A percentile compares a stretch with the other conserved stretches of the same genome.
Conservation (phyloP, 225 moss, liverwort and hornwort genomes). For the Pleurozium schreberi region DNA sequence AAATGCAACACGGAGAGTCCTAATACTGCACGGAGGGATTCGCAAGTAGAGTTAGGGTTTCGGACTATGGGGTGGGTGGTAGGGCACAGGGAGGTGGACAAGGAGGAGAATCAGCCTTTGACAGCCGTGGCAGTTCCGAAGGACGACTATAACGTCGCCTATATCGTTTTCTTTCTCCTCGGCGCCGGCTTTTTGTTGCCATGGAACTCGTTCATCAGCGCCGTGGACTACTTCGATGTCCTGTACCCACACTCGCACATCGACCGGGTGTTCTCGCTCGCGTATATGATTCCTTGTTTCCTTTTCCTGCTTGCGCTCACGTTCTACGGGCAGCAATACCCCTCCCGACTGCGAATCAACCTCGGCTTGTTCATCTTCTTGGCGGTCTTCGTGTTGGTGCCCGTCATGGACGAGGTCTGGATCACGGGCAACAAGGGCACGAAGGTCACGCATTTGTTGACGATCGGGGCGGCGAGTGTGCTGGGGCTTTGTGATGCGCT, state of each 20-base stretch:
- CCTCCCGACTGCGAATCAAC: constrained; percentile 44
- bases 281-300: constrained; percentile 59
- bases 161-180: constrained; percentile 47
- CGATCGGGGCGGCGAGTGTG: constrained; percentile 28
- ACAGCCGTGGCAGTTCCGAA: constrained; percentile 35
- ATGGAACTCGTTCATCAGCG: constrained; percentile 78
- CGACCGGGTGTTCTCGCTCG: constrained; percentile 73
- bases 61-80: constrained; percentile 36
- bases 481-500: constrained; percentile 59
- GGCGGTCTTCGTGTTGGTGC: constrained; percentile 39
- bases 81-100: constrained; percentile 2
- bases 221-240: constrained; percentile 73
- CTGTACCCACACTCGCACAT: constrained; percentile 58
- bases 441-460: constrained; percentile 30
- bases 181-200: constrained; percentile 63
- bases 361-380: constrained; percentile 38
- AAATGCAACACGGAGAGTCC: constrained; percentile 20
- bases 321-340: constrained; percentile 46
- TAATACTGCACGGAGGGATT: background rate
- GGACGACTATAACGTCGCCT: constrained; percentile 55
- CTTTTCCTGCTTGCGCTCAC: constrained; percentile 31
- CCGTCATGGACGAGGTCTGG: constrained; percentile 49
- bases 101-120: constrained; percentile 28
- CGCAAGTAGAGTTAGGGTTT: constrained; percentile 22
- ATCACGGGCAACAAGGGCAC: constrained; percentile 45